Conservation (phyloP, 2,329 filamentous ascomycete genomes). For the Chaetomium globosum region DNA sequence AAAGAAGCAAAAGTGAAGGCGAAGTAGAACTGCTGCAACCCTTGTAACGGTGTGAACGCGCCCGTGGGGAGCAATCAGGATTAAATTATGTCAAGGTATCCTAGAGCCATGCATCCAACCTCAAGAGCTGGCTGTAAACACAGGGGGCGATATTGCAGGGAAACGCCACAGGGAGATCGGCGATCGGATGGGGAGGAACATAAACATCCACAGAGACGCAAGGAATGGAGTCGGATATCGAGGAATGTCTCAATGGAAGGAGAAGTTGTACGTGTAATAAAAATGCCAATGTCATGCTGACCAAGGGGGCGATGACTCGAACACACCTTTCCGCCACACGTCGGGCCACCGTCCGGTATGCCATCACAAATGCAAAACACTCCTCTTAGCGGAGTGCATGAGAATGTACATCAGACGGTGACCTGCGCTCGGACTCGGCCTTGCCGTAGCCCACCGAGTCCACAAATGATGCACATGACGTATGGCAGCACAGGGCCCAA, state of each 20-base stretch:
- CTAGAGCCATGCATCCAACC: slow-evolving; percentile 8
- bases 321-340: background rate
- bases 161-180: slow-evolving; percentile 23
- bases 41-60: slow-evolving; percentile 12
- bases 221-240: slow-evolving; percentile 21
- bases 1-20: background rate
- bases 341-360: background rate
- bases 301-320: slow-evolving; percentile 13
- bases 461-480: slow-evolving; percentile 25
- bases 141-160: slow-evolving; percentile 6
- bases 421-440: slow-evolving; percentile 20
- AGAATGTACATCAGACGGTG: slow-evolving; percentile 1
- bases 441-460: slow-evolving; percentile 3
- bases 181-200: slow-evolving; percentile 16
- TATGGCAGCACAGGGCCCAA: slow-evolving; percentile 17
- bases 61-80: slow-evolving; percentile 11
- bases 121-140: background rate
- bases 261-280: background rate
- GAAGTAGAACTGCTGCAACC: slow-evolving; percentile 2
- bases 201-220: slow-evolving; percentile 21
- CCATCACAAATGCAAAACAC: slow-evolving; percentile 8
- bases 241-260: slow-evolving; percentile 23
- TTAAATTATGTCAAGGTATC: slow-evolving; percentile 15
- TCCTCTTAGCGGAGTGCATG: slow-evolving; percentile 21
- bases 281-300: slow-evolving; percentile 17